Conservation (phyloP, 257 asterid genomes). For the Solanum arcanum region DNA sequence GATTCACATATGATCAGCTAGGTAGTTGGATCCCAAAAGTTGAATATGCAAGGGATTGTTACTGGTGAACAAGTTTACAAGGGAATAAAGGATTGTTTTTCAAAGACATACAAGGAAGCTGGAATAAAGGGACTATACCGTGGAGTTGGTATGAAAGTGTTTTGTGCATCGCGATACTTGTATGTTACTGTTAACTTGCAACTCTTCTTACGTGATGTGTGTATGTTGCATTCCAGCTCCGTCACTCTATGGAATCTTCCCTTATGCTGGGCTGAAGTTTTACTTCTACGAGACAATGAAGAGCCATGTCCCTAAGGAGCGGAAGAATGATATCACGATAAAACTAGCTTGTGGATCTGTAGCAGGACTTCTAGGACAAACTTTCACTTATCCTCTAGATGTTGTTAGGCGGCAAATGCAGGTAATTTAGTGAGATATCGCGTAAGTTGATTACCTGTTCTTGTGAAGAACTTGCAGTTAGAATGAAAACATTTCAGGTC, state of each 20-base stretch:
- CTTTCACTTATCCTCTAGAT: conserved; percentile 91
- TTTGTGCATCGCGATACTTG: not conserved
- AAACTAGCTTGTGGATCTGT: conserved; percentile 89
- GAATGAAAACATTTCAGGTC: conserved; percentile 35
- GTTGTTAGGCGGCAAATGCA: conserved; percentile 96
- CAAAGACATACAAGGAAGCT: conserved; percentile 69
- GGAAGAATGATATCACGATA: conserved; percentile 54
- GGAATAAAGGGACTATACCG: conserved; percentile 79
- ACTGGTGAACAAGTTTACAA: conserved; percentile 40
- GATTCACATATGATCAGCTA: conserved; percentile 21
- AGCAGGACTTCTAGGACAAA: conserved; percentile 93
- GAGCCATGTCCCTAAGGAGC: conserved; percentile 62
- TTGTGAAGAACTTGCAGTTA: not conserved
- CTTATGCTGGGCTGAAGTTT: conserved; percentile 89
- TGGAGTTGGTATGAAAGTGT: conserved; percentile 65
- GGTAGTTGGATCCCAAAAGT: conserved; percentile 56
- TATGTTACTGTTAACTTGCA: not conserved
- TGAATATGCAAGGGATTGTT: conserved; percentile 21
- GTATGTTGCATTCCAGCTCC: conserved; percentile 47
- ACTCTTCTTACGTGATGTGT: conserved; percentile 1
- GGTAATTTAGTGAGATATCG: conserved; percentile 27
- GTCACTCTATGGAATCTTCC: conserved; percentile 82
- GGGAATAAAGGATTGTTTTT: conserved; percentile 82
- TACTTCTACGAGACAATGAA: conserved; percentile 93
- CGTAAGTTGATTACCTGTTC: not conserved